Base-by-base conservation (phyloP, 768 basidiomycete genomes). In the Coprinopsis cinerea region DNA sequence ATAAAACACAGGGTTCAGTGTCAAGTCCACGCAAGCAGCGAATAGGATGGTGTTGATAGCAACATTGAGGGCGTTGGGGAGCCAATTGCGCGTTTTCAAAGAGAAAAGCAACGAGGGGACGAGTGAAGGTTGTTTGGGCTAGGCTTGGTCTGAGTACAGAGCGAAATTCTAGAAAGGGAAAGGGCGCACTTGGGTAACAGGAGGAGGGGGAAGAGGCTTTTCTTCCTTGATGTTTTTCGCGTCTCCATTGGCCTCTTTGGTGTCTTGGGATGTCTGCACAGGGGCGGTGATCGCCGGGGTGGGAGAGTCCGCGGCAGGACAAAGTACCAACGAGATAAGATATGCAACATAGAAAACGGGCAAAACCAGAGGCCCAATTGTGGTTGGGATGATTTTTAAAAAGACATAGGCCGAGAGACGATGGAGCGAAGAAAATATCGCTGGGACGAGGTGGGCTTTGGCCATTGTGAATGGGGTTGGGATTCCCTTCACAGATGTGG, bases 1-100 rank as follows among this genome's bases (percentile, higher is more conserved):
- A 59, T 81, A 78, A 48, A 81, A 60, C 56, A 77, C 71, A 2
- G 88, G 85, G 1, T 76, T 69, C 18, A 69, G 55, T 41, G 75
- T 65, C 53, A 81, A 75, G 59, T 91, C 87, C 23, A 61, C 57
- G 20, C 62, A 55, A n/a, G 64, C 65, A 22, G 63, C 30, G 18
- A 70, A 53, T 10, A 71, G 59, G 9, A 69, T 27, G 1, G 64
- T 61, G 50, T 72, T 70, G 28, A 72, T 60, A 37, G 59, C 36
- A 27, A 68, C 17, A 48, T 67, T 71, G 23, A 53, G 48, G 18
- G 56, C 44, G 22, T 64, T 64, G 43, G 70, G 55, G 27, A 56
- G 49, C 23, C 56, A 58, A 22, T 63, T 67, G n/a, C 59, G 52
- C 4, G 67, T 66, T 35, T 69, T 73, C 42, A 73, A 60, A 27